Evolutionary conservation across 495 filamentous ascomycete genomes (phyloP).

Genomic region (Xylaria longipes): DNA sequence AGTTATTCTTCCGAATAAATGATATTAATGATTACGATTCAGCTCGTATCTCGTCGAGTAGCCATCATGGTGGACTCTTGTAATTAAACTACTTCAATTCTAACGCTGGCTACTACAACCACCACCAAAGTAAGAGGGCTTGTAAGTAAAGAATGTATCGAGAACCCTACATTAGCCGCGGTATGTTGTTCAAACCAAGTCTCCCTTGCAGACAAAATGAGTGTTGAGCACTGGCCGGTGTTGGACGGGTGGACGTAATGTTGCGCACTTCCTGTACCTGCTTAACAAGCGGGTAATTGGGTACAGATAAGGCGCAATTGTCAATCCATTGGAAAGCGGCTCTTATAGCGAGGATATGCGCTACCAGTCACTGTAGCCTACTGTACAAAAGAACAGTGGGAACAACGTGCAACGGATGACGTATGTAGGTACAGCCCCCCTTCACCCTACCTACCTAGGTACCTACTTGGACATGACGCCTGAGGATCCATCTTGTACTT

Average conservation of each 20-base stretch:
- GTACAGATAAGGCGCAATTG: background rate
- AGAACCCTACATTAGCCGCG: background rate
- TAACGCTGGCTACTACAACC: background rate
- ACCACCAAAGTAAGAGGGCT: background rate
- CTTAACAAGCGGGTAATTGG: background rate
- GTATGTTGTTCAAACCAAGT: background rate
- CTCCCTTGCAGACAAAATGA: background rate
- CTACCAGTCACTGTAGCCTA: background rate
- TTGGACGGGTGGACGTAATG: background rate
- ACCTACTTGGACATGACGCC: background rate
- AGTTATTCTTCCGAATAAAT: background rate
- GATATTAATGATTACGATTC: background rate
- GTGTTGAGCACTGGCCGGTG: background rate
- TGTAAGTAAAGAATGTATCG: background rate
- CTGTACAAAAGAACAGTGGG: background rate
- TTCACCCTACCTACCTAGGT: background rate
- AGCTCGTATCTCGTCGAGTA: background rate
- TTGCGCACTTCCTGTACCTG: background rate
- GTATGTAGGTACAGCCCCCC: background rate
- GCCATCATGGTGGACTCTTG: too few species aligned
- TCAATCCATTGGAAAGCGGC: background rate
- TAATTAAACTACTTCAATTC: background rate
- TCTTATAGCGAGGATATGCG: background rate
- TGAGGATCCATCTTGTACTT: background rate
- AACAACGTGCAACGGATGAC: conserved; percentile 12